phyloP scores from a whole-genome alignment of 139 green algal species.

The Pycnococcus provasolii region DNA sequence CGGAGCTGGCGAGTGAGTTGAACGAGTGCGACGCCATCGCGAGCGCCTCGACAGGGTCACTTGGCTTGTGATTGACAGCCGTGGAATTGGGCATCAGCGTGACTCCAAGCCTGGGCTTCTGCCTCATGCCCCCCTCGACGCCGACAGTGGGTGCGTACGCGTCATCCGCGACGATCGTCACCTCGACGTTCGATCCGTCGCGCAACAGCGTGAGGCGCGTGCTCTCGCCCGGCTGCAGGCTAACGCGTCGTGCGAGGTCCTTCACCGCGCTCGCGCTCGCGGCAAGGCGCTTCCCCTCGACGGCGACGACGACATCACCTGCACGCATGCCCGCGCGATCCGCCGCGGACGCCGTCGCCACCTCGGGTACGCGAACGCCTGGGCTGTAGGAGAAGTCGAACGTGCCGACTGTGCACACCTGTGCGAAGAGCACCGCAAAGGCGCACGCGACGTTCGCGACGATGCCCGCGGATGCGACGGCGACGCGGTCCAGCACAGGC shows the following conservation, averaged over 20 bases:
- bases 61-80: conserved; percentile 33
- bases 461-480: conserved; percentile 86
- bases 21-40: conserved; percentile 41
- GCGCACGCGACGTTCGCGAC: conserved; percentile 87
- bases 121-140: too few relatives aligned
- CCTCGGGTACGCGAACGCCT: conserved; percentile 19
- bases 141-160: too few relatives aligned
- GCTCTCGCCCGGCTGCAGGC: too few relatives aligned
- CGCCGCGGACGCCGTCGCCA: conserved; percentile 39
- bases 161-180: too few relatives aligned
- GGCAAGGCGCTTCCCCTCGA: conserved; percentile 34
- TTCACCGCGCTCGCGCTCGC: too few relatives aligned
- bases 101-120: conserved; percentile 60
- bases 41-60: conserved; percentile 26
- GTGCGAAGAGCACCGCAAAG: conserved; percentile 58
- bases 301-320: conserved; percentile 63
- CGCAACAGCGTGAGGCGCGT: too few relatives aligned
- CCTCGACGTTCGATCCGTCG: too few relatives aligned
- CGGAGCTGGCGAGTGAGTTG: conserved; percentile 37
- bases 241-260: too few relatives aligned
- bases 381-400: conserved; percentile 16
- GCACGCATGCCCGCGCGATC: conserved; percentile 48
- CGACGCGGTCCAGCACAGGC: conserved; percentile 50
- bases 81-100: conserved; percentile 58
- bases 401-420: conserved; percentile 35